A percentile compares a stretch with the other conserved stretches of the same genome.
Conservation (phyloP, 2,329 filamentous ascomycete species). For the Exophiala sp. region DNA sequence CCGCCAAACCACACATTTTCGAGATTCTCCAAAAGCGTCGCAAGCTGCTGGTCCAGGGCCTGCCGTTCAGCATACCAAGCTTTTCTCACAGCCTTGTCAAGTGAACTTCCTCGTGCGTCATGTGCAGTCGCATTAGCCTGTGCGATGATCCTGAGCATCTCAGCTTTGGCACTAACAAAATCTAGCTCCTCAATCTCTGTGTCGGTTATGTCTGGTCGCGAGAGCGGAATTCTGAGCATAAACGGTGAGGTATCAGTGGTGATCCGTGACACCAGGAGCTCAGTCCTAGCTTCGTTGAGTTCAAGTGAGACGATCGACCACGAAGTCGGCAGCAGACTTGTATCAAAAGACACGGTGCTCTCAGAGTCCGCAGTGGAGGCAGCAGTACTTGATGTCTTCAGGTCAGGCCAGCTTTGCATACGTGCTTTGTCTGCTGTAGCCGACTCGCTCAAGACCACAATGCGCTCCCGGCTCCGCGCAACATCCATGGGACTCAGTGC, state of each 20-base stretch:
- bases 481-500: conserved; percentile 21
- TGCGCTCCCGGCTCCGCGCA: conserved; percentile 14
- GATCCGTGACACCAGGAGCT: conserved; percentile 85
- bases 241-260: conserved; percentile 74
- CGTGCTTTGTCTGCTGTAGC: conserved; percentile 8
- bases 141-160: conserved; percentile 78
- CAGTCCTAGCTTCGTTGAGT: conserved; percentile 74
- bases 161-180: conserved; percentile 73
- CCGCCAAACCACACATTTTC: conserved; percentile 94
- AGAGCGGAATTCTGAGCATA: conserved; percentile 78
- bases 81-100: conserved; percentile 63
- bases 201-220: conserved; percentile 75
- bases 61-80: conserved; percentile 90
- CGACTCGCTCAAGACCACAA: conserved; percentile 13
- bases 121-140: conserved; percentile 82
- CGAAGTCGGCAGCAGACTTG: conserved; percentile 75
- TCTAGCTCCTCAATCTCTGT: conserved; percentile 77
- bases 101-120: conserved; percentile 54
- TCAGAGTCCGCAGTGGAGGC: background rate
- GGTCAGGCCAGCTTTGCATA: conserved; percentile 9
- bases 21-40: conserved; percentile 75
- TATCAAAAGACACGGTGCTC: conserved; percentile 59
- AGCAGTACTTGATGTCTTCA: background rate
- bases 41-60: conserved; percentile 71
- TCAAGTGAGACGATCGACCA: conserved; percentile 88